These are phyloP conservation scores for Pythium vanterpoolii DNA, from an alignment of 352 stramenopile species.

Conservation along the genomic window DNA sequence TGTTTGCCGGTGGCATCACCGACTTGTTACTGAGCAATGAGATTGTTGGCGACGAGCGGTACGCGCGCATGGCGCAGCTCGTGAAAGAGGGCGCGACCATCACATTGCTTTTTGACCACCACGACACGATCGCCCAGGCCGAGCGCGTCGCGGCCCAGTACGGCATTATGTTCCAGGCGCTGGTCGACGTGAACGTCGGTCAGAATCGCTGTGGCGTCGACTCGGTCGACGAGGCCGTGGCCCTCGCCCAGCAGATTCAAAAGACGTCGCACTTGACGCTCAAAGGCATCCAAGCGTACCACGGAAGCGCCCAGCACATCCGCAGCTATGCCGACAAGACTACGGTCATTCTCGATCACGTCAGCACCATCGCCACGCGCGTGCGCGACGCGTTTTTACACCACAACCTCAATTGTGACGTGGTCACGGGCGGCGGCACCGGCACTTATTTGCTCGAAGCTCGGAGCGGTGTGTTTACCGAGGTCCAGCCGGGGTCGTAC, in stretches of 20 bases:
- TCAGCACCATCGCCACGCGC: slow-evolving; percentile 37
- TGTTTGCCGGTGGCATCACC: slow-evolving; percentile 50
- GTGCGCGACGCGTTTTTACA: slow-evolving; percentile 37
- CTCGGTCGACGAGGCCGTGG: slow-evolving; percentile 37
- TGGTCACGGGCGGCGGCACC: slow-evolving; percentile 67
- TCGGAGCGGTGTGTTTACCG: slow-evolving; percentile 57
- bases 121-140: slow-evolving; percentile 39
- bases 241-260: slow-evolving; percentile 37
- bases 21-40: slow-evolving; percentile 76
- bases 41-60: slow-evolving; percentile 39
- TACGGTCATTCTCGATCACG: slow-evolving; percentile 31
- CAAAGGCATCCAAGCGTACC: slow-evolving; percentile 67
- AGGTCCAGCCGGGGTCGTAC: slow-evolving; percentile 77
- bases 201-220: slow-evolving; percentile 74
- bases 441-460: slow-evolving; percentile 67
- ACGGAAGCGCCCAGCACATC: slow-evolving; percentile 72
- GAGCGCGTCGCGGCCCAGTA: slow-evolving; percentile 22
- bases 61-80: slow-evolving; percentile 49
- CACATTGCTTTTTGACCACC: slow-evolving; percentile 61
- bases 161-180: slow-evolving; percentile 39
- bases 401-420: slow-evolving; percentile 39
- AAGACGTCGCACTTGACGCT: slow-evolving; percentile 28
- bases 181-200: slow-evolving; percentile 75
- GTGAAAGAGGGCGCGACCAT: slow-evolving; percentile 34
- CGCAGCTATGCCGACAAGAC: slow-evolving; percentile 50